Base-by-base conservation (phyloP, 345 rosid species). In the Gossypium stocksii region DNA sequence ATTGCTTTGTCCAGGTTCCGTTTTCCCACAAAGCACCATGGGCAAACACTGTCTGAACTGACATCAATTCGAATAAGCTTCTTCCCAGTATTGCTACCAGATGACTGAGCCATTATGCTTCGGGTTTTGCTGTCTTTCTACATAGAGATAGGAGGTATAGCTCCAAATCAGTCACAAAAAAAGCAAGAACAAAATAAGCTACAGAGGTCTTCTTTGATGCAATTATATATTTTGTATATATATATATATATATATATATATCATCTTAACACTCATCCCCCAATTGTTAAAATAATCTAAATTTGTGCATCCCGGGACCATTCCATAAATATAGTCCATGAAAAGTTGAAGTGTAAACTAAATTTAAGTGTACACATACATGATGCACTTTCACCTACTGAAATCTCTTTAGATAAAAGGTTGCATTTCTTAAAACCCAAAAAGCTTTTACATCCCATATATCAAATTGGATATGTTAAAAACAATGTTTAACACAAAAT, bases 1-100 rank as follows among this genome's bases (percentile, higher is more conserved):
- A 92, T 82, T 48, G 97, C 97, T 79, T 86, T 90, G 84, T 92
- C 94, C 80, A 92, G 80, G 80, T 94, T 86, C 74, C 76, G 88
- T 86, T 94, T 92, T 1, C 95, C 97, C 29, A 90, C 88, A 70
- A 84, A 91, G 77, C 97, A 94, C 97, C 95, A 92, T 8, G 97
- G 93, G 67, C 97, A 92, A 52, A 94, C 90, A 3, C 93, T 81
- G 80, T 94, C 98, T 16, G 97, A 92, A 82, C 88, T 88, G 48
- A 94, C 62, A 74, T 90, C 97, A 34, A 94, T 85, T 64, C 45
- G 82, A 45, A 90, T 75, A 56, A 82, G 82, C 87, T 86, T 89
- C 85, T 87, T 93, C 19, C 81, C 85, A 7, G 77, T 22, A 71
- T 29, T 80, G 77, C 48, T 80, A 80, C 83, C 74, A 7, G 51